These are phyloP conservation scores for Pleurotus tuoliensis DNA, from an alignment of 768 basidiomycete genomes.

Conservation along the genomic window DNA sequence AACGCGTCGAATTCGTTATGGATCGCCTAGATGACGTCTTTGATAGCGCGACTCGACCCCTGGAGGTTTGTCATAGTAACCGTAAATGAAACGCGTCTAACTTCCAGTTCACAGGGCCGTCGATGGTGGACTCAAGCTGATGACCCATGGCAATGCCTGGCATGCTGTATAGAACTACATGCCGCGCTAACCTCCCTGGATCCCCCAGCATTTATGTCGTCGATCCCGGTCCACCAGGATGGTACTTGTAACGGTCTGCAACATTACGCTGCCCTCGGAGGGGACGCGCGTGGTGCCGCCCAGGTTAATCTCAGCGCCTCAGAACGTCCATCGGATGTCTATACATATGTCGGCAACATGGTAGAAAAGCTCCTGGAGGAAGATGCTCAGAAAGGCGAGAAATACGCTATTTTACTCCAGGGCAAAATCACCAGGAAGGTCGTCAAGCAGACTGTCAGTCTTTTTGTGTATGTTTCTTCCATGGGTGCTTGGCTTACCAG, in stretches of 20 bases:
- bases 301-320: conserved; percentile 89
- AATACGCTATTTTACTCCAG: conserved; percentile 54
- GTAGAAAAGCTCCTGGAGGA: conserved; percentile 64
- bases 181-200: conserved; percentile 72
- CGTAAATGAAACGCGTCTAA: neutral
- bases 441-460: conserved; percentile 90
- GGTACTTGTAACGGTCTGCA: conserved; percentile 98
- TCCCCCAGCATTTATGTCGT: conserved; percentile 56
- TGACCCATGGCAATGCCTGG: conserved; percentile 97
- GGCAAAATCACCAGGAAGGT: conserved; percentile 90
- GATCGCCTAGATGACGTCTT: conserved; percentile 72
- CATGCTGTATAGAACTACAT: conserved; percentile 86
- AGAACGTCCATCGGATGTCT: conserved; percentile 91
- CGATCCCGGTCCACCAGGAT: conserved; percentile 94
- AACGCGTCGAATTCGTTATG: conserved; percentile 78
- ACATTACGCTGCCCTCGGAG: conserved; percentile 97
- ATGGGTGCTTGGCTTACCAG: neutral
- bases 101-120: conserved; percentile 42
- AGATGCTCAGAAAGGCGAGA: conserved; percentile 50
- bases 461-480: neutral
- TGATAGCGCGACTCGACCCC: conserved; percentile 78
- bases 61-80: conserved; percentile 47
- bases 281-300: conserved; percentile 80
- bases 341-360: conserved; percentile 85
- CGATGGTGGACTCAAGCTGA: conserved; percentile 91